Evolutionary conservation across 2,329 filamentous ascomycete genomes (phyloP), one percentile per base, ranked within the genome.

Genomic region (Aspergillus tanneri): DNA sequence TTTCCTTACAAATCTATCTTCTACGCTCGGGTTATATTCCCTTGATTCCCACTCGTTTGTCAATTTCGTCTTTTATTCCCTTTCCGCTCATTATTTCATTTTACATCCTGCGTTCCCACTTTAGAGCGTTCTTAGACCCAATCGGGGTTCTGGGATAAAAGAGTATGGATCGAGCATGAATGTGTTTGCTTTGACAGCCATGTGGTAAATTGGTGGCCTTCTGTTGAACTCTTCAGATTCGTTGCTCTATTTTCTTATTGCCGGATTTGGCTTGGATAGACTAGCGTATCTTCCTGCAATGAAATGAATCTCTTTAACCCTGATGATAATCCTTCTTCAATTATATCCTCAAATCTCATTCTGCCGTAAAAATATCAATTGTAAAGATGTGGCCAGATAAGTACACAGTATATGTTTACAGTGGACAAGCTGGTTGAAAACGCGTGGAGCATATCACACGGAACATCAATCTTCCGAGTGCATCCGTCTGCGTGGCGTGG

Each of bases 401-500:
- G n/a, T n/a, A n/a, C n/a, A n/a, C n/a, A n/a, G n/a, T n/a, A n/a
- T n/a, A n/a, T n/a, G n/a, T n/a, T n/a, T n/a, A n/a, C n/a, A n/a
- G n/a, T n/a, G n/a, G n/a, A n/a, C 16, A n/a, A 36, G 38, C 28
- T 32, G 43, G 34, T 16, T 19, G n/a, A 19, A 34, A 36, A 22
- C 42, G 41, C 40, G 37, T 36, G 41, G 47, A n/a, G 16, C 24
- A 43, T 12, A 14, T 21, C n/a, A 10, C n/a, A 19, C 65, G 65
- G 64, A 66, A 63, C 47, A 67, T 62, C 30, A 41, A 63, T 66
- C 27, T 56, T 59, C 66, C 54, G 50, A 40, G 19, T 22, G 21
- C 6, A 18, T 28, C 23, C 16, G 34, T 60, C 59, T 57, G 55
- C 64, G 61, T 56, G 54, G 57, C 58, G 64, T 69, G 66, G 64